Conservation (phyloP, 495 filamentous ascomycete genomes). For the Aspergillus nidulans region DNA sequence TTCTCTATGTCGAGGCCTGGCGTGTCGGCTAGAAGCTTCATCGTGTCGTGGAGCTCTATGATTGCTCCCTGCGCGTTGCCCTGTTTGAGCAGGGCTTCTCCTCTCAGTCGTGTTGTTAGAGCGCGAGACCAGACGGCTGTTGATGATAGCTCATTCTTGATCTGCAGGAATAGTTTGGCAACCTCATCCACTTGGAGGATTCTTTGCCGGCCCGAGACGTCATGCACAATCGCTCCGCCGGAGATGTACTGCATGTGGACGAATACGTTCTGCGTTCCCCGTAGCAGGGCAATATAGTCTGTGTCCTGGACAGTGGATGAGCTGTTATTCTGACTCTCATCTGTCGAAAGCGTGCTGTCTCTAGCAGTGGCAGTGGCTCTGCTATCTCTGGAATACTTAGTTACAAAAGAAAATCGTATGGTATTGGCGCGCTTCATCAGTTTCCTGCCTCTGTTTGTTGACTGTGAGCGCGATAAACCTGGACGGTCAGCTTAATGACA, state of each 20-base stretch:
- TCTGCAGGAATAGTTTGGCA: constrained; percentile 22
- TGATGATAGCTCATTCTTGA: constrained; percentile 20
- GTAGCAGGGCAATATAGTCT: constrained; percentile 20
- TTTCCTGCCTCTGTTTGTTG: constrained; percentile 21
- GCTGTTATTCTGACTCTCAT: constrained; percentile 7
- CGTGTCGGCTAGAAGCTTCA: constrained; percentile 20
- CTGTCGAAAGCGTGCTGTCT: constrained; percentile 14
- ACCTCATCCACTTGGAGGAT: constrained; percentile 28
- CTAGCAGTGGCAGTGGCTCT: constrained; percentile 11
- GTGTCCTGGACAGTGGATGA: constrained; percentile 14
- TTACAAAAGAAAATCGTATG: constrained; percentile 28
- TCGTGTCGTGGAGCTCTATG: constrained; percentile 22
- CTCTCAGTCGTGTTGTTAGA: constrained; percentile 14
- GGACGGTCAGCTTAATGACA: background rate
- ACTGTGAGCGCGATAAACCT: constrained; percentile 23
- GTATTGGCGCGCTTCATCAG: constrained; percentile 27
- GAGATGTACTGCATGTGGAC: constrained; percentile 25
- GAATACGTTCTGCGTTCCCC: constrained; percentile 19
- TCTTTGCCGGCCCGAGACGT: constrained; percentile 26
- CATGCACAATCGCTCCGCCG: constrained; percentile 25
- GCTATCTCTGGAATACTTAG: constrained; percentile 18
- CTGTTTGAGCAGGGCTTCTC: constrained; percentile 20
- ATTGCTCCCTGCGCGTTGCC: constrained; percentile 21
- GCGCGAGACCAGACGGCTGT: constrained; percentile 17
- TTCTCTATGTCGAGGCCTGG: constrained; percentile 24